Evolutionary conservation across 2,329 filamentous ascomycete species (phyloP).

Genomic region (Teratosphaeria zuluensis): DNA sequence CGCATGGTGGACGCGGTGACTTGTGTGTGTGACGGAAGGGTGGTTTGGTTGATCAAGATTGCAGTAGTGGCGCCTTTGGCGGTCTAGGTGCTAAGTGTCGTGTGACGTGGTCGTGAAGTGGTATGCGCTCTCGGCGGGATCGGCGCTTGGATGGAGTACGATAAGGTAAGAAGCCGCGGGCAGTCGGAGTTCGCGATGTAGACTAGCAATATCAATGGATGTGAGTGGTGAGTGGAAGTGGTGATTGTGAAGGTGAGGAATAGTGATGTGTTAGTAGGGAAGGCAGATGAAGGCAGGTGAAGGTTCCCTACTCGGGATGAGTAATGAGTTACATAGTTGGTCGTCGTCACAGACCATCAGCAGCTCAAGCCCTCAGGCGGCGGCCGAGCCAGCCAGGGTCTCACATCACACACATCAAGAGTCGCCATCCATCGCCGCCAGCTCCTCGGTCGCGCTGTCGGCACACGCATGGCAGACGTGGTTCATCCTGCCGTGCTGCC

Average conservation of each 20-base stretch:
- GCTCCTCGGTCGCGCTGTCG: too few relatives aligned
- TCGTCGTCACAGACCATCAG: neutral
- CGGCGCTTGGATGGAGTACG: neutral
- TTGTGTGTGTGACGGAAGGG: neutral
- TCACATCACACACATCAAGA: neutral
- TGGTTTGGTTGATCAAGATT: neutral
- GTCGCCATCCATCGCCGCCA: too few relatives aligned
- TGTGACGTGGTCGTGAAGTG: neutral
- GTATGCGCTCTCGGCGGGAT: neutral
- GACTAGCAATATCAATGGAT: neutral
- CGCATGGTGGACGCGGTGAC: slow-evolving; percentile 24
- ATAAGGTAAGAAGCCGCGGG: neutral
- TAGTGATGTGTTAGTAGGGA: neutral
- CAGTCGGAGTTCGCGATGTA: neutral
- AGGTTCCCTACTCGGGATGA: neutral
- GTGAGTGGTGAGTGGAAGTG: neutral
- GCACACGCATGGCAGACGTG: too few relatives aligned
- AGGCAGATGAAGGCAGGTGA: neutral
- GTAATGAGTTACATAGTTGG: neutral
- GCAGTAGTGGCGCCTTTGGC: neutral
- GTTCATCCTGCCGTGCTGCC: too few relatives aligned
- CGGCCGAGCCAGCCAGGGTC: neutral
- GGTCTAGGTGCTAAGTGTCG: neutral
- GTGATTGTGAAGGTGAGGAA: neutral
- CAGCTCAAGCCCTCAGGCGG: neutral